A percentile compares a stretch with the other conserved stretches of the same genome.
phyloP scores from a whole-genome alignment of 164 flowering plant species.

The Tinospora cordifolia region DNA sequence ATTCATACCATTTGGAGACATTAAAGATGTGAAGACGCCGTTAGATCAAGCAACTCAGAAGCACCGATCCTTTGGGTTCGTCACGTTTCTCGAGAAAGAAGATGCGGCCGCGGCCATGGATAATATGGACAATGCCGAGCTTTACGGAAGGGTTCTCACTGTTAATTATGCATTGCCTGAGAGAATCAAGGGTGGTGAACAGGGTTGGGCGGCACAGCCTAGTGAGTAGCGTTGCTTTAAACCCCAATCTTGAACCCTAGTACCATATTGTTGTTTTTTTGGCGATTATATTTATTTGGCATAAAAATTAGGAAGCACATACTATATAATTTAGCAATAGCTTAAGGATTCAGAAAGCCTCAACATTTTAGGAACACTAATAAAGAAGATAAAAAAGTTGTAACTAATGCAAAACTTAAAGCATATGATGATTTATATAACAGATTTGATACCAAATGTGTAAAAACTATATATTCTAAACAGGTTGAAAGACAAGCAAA shows the following conservation, averaged over 20 bases:
- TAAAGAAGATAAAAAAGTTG: too few species aligned
- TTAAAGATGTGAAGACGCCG: constrained; percentile 94
- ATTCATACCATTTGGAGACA: constrained; percentile 94
- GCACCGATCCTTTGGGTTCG: constrained; percentile 95
- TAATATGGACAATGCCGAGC: constrained; percentile 92
- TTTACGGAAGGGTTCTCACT: constrained; percentile 86
- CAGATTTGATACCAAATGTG: too few species aligned
- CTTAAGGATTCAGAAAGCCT: too few species aligned
- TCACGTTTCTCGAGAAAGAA: constrained; percentile 82
- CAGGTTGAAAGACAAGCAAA: too few species aligned
- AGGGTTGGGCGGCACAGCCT: constrained; percentile 99
- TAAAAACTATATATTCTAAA: too few species aligned
- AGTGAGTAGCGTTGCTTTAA: constrained; percentile 44
- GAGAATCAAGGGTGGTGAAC: constrained; percentile 96
- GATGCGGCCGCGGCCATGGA: constrained; percentile 96
- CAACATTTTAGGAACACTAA: too few species aligned
- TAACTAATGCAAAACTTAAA: too few species aligned
- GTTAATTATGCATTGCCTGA: constrained; percentile 95
- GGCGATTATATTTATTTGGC: too few species aligned
- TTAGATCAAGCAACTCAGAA: constrained; percentile 91
- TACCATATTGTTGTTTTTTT: too few species aligned
- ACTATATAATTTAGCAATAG: too few species aligned
- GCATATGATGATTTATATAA: too few species aligned
- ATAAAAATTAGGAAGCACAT: too few species aligned
- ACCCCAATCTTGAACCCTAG: constrained; percentile 14